Conservation (phyloP, 2,329 filamentous ascomycete species). For the Penicillium sp. region DNA sequence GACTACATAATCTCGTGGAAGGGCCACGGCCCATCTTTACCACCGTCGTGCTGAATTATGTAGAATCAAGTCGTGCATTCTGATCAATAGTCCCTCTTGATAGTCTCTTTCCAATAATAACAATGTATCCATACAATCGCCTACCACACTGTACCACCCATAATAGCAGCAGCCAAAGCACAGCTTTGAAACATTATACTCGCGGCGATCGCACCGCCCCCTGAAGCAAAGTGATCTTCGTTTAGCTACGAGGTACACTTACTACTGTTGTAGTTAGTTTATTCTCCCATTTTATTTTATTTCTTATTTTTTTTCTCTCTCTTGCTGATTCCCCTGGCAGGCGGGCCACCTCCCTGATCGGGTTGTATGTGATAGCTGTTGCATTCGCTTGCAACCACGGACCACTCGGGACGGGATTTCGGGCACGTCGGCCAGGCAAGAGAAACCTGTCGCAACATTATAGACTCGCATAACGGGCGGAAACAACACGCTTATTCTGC, state of each 20-base stretch:
- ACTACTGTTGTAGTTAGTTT: background rate
- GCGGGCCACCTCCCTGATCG: constrained; percentile 3
- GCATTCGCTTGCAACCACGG: constrained; percentile 16
- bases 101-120: background rate
- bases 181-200: background rate
- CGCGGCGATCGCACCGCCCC: background rate
- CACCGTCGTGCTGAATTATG: background rate
- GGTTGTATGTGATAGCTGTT: constrained; percentile 9
- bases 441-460: background rate
- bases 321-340: background rate
- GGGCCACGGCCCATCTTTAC: background rate
- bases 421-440: background rate
- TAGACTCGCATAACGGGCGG: background rate
- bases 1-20: constrained; percentile 23
- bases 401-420: constrained; percentile 9
- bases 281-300: background rate
- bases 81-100: background rate
- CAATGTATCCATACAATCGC: background rate
- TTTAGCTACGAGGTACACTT: background rate
- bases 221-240: too few relatives aligned
- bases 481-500: constrained; percentile 1
- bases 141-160: background rate
- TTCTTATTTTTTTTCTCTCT: background rate
- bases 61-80: background rate
- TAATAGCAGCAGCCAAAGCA: background rate